phyloP scores from a whole-genome alignment of 164 flowering plant genomes.

The Vitis amurensis region DNA sequence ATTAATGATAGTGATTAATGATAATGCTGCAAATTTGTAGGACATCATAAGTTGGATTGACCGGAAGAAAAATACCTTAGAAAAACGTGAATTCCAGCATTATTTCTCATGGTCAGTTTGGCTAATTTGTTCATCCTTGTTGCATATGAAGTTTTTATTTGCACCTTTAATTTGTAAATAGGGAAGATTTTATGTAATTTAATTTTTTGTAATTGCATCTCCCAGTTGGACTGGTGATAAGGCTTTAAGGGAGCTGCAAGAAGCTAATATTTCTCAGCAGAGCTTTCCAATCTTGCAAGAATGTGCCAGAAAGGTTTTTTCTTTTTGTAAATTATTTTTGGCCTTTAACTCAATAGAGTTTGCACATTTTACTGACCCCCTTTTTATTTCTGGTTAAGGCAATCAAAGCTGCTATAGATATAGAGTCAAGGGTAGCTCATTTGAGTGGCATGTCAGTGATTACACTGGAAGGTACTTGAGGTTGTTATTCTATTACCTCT shows the following conservation, averaged over 20 bases:
- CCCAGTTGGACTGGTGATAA: constrained; percentile 91
- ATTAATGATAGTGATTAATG: not conserved
- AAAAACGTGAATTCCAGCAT: constrained; percentile 78
- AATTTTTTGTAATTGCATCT: constrained; percentile 5
- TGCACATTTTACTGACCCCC: not conserved
- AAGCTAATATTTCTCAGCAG: constrained; percentile 65
- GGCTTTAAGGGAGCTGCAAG: constrained; percentile 80
- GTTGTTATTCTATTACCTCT: not conserved
- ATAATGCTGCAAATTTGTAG: constrained; percentile 29
- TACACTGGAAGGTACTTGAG: constrained; percentile 68
- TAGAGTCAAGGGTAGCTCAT: constrained; percentile 50
- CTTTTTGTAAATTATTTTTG: not conserved
- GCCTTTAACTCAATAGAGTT: not conserved
- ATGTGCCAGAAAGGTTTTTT: constrained; percentile 76
- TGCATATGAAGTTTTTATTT: not conserved
- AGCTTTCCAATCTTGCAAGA: constrained; percentile 67
- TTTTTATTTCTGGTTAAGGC: constrained; percentile 51
- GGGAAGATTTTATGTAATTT: not conserved
- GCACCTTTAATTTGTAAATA: not conserved
- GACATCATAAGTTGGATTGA: constrained; percentile 80
- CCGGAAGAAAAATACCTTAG: constrained; percentile 46
- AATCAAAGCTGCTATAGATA: constrained; percentile 69
- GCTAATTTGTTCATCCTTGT: not conserved
- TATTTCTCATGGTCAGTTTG: constrained; percentile 61
- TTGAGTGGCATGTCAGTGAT: constrained; percentile 70